Evolutionary conservation across 139 green algal species (phyloP).

Genomic region (Picochlorum sp.): DNA sequence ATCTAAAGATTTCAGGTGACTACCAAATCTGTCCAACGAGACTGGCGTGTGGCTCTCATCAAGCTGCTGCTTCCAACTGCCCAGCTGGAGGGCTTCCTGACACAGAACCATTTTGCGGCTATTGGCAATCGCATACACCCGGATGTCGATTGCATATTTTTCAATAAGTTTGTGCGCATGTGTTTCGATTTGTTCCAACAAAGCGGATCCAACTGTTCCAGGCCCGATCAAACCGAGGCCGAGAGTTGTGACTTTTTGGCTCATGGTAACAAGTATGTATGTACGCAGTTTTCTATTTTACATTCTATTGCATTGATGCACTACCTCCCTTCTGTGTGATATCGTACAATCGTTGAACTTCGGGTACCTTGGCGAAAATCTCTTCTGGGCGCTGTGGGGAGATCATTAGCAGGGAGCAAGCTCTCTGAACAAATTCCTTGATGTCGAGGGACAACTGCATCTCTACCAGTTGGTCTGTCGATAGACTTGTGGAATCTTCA

Average conservation of each 20-base stretch:
- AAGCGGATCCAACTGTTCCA: slow-evolving; percentile 74
- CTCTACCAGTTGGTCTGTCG: slow-evolving; percentile 84
- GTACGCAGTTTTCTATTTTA: background rate
- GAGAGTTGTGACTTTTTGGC: slow-evolving; percentile 16
- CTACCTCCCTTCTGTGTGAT: slow-evolving; percentile 14
- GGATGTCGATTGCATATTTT: slow-evolving; percentile 38
- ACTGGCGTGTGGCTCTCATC: slow-evolving; percentile 7
- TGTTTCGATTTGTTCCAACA: slow-evolving; percentile 76
- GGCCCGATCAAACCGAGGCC: slow-evolving; percentile 81
- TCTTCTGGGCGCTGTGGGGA: background rate
- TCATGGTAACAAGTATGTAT: too few species aligned
- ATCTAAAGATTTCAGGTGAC: slow-evolving; percentile 51
- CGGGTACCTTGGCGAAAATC: too few species aligned
- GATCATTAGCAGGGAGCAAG: background rate
- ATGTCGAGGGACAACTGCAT: slow-evolving; percentile 71
- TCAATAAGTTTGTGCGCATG: slow-evolving; percentile 29
- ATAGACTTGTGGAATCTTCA: slow-evolving; percentile 13
- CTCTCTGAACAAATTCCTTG: slow-evolving; percentile 48
- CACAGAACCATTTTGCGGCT: slow-evolving; percentile 41
- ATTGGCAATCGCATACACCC: slow-evolving; percentile 46
- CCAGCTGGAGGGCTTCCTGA: slow-evolving; percentile 33
- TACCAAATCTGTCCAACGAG: slow-evolving; percentile 43
- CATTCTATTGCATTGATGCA: background rate
- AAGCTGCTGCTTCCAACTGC: slow-evolving; percentile 36
- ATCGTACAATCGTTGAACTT: background rate